Conservation (phyloP, 306 rosid species). For the Trifolium repens region DNA sequence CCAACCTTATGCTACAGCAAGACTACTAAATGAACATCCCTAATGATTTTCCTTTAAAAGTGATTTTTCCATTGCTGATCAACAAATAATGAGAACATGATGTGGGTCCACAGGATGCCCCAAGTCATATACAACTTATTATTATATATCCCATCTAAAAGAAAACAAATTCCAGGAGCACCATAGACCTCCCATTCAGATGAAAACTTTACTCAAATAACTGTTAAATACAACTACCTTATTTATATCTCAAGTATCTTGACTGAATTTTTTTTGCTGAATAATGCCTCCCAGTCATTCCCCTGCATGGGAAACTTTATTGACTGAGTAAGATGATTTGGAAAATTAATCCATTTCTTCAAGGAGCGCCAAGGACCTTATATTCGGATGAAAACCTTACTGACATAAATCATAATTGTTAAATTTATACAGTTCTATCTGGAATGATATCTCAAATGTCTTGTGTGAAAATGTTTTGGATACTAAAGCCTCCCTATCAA, state of each 20-base stretch:
- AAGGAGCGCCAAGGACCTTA: background rate
- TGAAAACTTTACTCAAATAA: background rate
- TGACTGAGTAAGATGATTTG: background rate
- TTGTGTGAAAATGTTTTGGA: background rate
- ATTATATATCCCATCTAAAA: background rate
- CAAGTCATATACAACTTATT: background rate
- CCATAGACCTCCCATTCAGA: background rate
- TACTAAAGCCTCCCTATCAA: background rate
- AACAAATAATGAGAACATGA: background rate
- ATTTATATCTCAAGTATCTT: background rate
- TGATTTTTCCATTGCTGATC: background rate
- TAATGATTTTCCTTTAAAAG: background rate
- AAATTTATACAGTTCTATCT: background rate
- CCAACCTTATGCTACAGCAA: background rate
- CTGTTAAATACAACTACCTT: background rate
- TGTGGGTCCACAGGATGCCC: no score
- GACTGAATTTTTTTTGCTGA: background rate
- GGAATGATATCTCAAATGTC: background rate
- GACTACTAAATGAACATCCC: background rate
- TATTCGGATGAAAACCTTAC: background rate
- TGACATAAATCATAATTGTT: background rate
- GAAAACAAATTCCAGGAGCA: background rate
- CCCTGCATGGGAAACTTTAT: background rate
- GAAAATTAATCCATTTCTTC: conserved; percentile 5
- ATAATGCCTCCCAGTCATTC: background rate